Conservation (phyloP, 768 basidiomycete genomes). For the Paxillus ammoniavirescens region DNA sequence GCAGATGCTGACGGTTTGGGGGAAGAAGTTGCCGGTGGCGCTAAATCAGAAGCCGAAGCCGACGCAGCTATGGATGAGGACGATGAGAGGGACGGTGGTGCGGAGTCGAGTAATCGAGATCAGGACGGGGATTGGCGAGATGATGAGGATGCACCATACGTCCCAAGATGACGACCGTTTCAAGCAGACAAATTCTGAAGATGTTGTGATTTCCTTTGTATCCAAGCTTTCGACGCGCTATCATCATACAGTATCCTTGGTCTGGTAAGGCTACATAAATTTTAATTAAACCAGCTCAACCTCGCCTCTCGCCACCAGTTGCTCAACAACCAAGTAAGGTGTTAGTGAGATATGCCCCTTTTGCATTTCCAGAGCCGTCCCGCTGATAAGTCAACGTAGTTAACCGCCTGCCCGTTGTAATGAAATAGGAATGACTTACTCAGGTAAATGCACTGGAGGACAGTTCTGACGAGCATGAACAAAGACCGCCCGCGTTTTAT, state of each 20-base stretch:
- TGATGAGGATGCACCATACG: slow-evolving; percentile 42
- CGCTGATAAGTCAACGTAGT: slow-evolving; percentile 40
- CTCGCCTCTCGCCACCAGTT: slow-evolving; percentile 67
- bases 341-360: slow-evolving; percentile 82
- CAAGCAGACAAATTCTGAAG: not conserved
- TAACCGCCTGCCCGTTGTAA: not conserved
- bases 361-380: slow-evolving; percentile 67
- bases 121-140: slow-evolving; percentile 44
- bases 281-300: slow-evolving; percentile 67
- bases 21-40: slow-evolving; percentile 35
- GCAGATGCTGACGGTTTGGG: slow-evolving; percentile 33
- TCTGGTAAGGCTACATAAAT: slow-evolving; percentile 16
- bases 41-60: slow-evolving; percentile 38
- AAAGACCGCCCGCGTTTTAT: slow-evolving; percentile 75
- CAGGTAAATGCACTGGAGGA: slow-evolving; percentile 62
- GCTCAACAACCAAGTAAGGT: slow-evolving; percentile 74
- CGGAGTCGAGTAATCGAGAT: slow-evolving; percentile 38
- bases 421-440: slow-evolving; percentile 43
- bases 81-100: slow-evolving; percentile 40
- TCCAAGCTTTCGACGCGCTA: not conserved
- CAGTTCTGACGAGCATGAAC: slow-evolving; percentile 74
- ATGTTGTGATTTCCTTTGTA: not conserved
- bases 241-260: slow-evolving; percentile 12
- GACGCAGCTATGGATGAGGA: slow-evolving; percentile 39
- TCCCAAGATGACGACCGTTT: slow-evolving; percentile 32